These are phyloP conservation scores for Colletotrichum filicis DNA, from an alignment of 2,329 filamentous ascomycete genomes.

Conservation along the genomic window DNA sequence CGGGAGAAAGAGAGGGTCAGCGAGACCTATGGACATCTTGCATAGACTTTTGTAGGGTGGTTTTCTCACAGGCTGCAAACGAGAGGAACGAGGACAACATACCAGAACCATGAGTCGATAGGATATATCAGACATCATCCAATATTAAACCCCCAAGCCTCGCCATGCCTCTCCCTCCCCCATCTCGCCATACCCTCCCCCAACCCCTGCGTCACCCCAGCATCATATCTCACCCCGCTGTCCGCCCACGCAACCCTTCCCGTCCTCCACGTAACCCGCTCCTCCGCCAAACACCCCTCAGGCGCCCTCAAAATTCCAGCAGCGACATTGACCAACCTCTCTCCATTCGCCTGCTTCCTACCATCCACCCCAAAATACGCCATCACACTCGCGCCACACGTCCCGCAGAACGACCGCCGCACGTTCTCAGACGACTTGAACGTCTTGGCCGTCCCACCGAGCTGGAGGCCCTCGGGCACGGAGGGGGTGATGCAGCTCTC, in stretches of 20 bases:
- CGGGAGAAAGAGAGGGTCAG: slow-evolving; percentile 48
- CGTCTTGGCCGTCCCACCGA: slow-evolving; percentile 57
- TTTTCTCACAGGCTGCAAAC: not conserved
- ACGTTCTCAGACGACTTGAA: slow-evolving; percentile 52
- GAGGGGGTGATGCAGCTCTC: slow-evolving; percentile 48
- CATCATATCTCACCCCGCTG: slow-evolving; percentile 50
- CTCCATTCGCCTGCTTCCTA: slow-evolving; percentile 30
- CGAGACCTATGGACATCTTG: slow-evolving; percentile 40
- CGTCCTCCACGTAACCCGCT: slow-evolving; percentile 59
- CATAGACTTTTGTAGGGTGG: not conserved
- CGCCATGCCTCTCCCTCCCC: slow-evolving; percentile 48
- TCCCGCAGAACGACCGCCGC: slow-evolving; percentile 56
- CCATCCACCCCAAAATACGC: slow-evolving; percentile 43
- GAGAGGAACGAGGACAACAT: not conserved
- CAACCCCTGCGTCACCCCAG: slow-evolving; percentile 47
- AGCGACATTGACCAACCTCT: slow-evolving; percentile 52
- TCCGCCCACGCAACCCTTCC: slow-evolving; percentile 45
- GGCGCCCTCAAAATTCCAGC: slow-evolving; percentile 56
- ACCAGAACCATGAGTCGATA: not conserved
- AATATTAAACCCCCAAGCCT: slow-evolving; percentile 20
- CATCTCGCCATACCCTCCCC: slow-evolving; percentile 51
- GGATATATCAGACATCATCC: slow-evolving; percentile 11
- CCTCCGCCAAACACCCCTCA: slow-evolving; percentile 54
- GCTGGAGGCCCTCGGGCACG: slow-evolving; percentile 47
- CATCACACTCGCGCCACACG: slow-evolving; percentile 55